These are phyloP conservation scores for Arthroderma uncinatum DNA, from an alignment of 2,329 filamentous ascomycete species.

Conservation along the genomic window DNA sequence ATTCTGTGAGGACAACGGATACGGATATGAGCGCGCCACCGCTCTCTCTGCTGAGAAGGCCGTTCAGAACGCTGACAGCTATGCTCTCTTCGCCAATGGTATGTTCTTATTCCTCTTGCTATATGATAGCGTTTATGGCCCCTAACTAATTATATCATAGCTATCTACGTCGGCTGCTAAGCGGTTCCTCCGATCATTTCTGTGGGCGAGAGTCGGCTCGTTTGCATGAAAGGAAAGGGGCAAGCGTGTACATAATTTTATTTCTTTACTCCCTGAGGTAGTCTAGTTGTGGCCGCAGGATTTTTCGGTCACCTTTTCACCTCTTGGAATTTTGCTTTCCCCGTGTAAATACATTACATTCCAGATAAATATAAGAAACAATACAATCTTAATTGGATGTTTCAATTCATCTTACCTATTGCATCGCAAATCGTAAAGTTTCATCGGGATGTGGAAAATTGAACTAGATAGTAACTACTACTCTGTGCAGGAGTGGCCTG, in stretches of 20 bases:
- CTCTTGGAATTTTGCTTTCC: neutral
- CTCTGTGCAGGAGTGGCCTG: too few species aligned
- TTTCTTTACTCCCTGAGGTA: neutral
- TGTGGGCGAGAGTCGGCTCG: neutral
- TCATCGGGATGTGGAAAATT: too few species aligned
- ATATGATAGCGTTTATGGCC: neutral
- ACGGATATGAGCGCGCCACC: slow-evolving; percentile 44
- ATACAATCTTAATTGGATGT: neutral
- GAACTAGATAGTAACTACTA: too few species aligned
- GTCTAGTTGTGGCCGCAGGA: neutral
- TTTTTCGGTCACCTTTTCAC: neutral
- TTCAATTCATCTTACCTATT: neutral
- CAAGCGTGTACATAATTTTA: neutral
- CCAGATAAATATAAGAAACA: neutral
- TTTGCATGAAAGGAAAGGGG: neutral
- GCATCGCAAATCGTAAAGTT: too few species aligned
- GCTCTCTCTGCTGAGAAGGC: slow-evolving; percentile 41
- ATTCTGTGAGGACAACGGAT: slow-evolving; percentile 49
- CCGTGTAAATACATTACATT: slow-evolving; percentile 3
- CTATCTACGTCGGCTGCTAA: slow-evolving; percentile 8
- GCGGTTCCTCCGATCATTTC: neutral
- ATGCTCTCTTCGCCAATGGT: slow-evolving; percentile 45
- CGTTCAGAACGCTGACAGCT: slow-evolving; percentile 55
- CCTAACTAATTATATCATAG: slow-evolving; percentile 1
- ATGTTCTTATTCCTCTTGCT: slow-evolving; percentile 6